Base-by-base conservation (phyloP, 305 asterid genomes). In the Fraxinus ornus region DNA sequence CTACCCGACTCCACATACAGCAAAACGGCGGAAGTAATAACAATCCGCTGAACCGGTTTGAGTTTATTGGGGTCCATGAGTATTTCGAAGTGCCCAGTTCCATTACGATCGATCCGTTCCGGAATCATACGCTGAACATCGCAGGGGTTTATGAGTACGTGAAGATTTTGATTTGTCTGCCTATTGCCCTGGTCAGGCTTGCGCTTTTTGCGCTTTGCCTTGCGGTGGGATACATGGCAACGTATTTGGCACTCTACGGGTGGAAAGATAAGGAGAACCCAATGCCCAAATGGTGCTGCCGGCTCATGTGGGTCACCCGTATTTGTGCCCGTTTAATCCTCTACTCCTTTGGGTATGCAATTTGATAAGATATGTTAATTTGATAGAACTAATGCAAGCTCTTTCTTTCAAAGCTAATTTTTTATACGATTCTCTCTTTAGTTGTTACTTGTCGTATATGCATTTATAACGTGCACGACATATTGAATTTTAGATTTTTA, bases 131-230 rank as follows among this genome's bases (percentile, higher is more conserved):
- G 72, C 91, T 88, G 15, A 21, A 35, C 4, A 60, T 97, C 80
- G 96, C 90, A 82, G 99, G 99, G 79, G 71, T 95, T 2, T 97
- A 97, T 83, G 98, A 97, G 90, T 95, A 96, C 95, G 39, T 92
- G 70, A 97, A 97, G 96, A 91, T 91, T 85, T 24, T 92, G 85
- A 77, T 95, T 76, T 91, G 94, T 83, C 80, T 93, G 86, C 99
- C 98, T 1, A 49, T 97, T 79, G 97, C 91, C 39, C 85, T 88
- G 9, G 78, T 90, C 4, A 91, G 98, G 82, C 89, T 94, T 36
- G 81, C 92, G 78, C 73, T 97, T 30, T 93, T 97, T 75, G 96
- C 94, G 30, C 47, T 92, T 78, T 90, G 87, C 44, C 83, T 97
- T 87, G 37, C 79, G 80, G 79, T 89, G 68, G 99, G 99, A 19